Conservation (phyloP, 2,329 filamentous ascomycete genomes). For the Penicillium verrucosum region DNA sequence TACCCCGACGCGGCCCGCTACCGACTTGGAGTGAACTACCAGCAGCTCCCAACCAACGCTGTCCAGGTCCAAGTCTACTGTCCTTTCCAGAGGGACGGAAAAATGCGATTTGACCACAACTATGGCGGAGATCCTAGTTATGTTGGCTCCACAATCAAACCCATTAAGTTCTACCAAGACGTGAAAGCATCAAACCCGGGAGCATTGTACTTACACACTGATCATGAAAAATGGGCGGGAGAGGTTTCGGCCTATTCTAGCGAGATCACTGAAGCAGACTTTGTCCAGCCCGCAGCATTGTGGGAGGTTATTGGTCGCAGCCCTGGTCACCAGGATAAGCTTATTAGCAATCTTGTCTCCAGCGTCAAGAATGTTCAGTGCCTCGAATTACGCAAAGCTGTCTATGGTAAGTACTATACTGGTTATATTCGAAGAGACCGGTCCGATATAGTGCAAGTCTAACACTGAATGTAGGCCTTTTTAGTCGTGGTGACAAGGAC, state of each 20-base stretch:
- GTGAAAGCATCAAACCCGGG: not conserved
- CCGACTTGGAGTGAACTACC: constrained; percentile 43
- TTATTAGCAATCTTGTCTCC: constrained; percentile 28
- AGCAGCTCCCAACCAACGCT: constrained; percentile 43
- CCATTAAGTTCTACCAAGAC: constrained; percentile 15
- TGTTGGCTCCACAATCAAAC: constrained; percentile 29
- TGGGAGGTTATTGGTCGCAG: constrained; percentile 34
- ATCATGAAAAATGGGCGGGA: constrained; percentile 31
- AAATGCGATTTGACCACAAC: constrained; percentile 48
- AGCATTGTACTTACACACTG: constrained; percentile 22
- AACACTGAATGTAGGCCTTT: constrained; percentile 13
- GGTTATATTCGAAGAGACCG: not conserved
- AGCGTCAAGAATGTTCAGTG: constrained; percentile 22
- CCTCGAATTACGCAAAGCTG: constrained; percentile 21
- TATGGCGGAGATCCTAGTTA: constrained; percentile 61
- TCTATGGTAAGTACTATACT: constrained; percentile 27
- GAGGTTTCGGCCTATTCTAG: constrained; percentile 23
- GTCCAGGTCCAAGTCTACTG: constrained; percentile 39
- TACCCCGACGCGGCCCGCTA: constrained; percentile 56
- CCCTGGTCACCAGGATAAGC: constrained; percentile 33
- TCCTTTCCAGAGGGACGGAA: constrained; percentile 51
- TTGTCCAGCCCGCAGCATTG: constrained; percentile 29
- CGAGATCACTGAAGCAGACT: constrained; percentile 27
- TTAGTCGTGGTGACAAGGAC: constrained; percentile 20
- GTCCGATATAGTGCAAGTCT: not conserved